Evolutionary conservation across 2,329 filamentous ascomycete species (phyloP), one percentile per base, ranked within the genome.

Genomic region (Diaporthe ilicicola): DNA sequence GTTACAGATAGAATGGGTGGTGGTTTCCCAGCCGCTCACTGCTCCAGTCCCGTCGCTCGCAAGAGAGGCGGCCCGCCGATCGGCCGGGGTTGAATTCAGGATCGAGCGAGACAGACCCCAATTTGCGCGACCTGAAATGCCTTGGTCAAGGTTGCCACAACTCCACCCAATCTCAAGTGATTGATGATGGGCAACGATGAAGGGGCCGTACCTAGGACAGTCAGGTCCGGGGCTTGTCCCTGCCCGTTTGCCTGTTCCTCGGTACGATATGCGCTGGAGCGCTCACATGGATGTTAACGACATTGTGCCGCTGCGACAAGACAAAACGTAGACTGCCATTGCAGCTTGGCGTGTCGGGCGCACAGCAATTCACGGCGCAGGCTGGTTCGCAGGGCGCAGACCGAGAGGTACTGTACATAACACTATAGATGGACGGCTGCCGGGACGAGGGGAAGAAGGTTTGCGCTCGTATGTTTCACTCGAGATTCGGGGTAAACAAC

Each of bases 41-140:
- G 59, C 59, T 48, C 59, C 59, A 64, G 59, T 64, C 42, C 59
- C 32, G 44, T 64, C 59, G n/a, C 59, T 50, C 53, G 53, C 39
- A 39, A 50, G 24, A 37, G 42, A 37, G 32, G 66, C 66, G 66
- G 66, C 66, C 46, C 54, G 66, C 53, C 44, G 66, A 59, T 68
- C 66, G 66, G 66, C 53, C 53, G 53, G 65, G 54, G 53, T 50
- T 32, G 39, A 37, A 50, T 39, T 54, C 59, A 67, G 64, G 71
- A 70, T 65, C 68, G 68, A 69, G 59, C 70, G 67, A 72, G 69
- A 72, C 70, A 72, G 70, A 71, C 71, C 71, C 44, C 71, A 72
- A 72, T 71, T 56, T 72, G 71, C 68, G 68, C 59, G 54, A 71
- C 68, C 66, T 62, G 69, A 55, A 71, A 65, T 68, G 68, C 71